Evolutionary conservation across 2,329 filamentous ascomycete species (phyloP), one percentile per base, ranked within the genome.

Genomic region (Aspergillus amoenus): DNA sequence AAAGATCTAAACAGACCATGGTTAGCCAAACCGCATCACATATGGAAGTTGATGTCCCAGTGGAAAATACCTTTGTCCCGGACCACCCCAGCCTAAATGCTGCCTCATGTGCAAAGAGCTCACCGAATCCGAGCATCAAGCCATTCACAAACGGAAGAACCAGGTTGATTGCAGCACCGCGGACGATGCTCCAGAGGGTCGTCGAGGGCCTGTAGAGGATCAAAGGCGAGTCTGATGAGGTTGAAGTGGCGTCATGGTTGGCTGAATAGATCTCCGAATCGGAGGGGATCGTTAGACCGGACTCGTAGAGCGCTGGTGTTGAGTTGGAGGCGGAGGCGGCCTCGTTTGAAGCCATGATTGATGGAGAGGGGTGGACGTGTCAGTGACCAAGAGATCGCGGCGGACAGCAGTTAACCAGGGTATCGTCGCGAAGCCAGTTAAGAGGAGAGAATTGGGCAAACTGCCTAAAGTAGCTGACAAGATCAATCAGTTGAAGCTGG

Each of bases 71-170:
- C 86, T 94, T 96, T 59, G 94, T 97, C 54, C 88, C 88, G 62
- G 89, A 88, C 94, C 94, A 99, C 59, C 94, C 94, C 66, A 97
- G 79, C 68, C 93, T 82, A 71, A 93, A 99, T 2, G 94, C 94
- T 50, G 91, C 88, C 79, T 99, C 94, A 71, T 99, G 94, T 54
- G 94, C 94, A 75, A 99, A 93, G 51, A 99, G 78, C 78, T 99
- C 94, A 65, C 94, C 94, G 70, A 99, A 97, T 2, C 94, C 94
- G 69, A 99, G 78, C 94, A 99, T 99, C 81, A 99, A 84, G 46
- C 94, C 94, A 77, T 99, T 99, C 70, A 99, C 86, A 69, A 99
- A 99, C 0, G 94, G 94, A 18, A 99, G 78, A 1, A 99, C 69
- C n/a, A 99, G 80, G 73, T 99, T 99, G 77, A 99, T 99, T 5